Evolutionary conservation across 495 filamentous ascomycete species (phyloP), one percentile per base, ranked within the genome.

Genomic region (Darksidea phi): DNA sequence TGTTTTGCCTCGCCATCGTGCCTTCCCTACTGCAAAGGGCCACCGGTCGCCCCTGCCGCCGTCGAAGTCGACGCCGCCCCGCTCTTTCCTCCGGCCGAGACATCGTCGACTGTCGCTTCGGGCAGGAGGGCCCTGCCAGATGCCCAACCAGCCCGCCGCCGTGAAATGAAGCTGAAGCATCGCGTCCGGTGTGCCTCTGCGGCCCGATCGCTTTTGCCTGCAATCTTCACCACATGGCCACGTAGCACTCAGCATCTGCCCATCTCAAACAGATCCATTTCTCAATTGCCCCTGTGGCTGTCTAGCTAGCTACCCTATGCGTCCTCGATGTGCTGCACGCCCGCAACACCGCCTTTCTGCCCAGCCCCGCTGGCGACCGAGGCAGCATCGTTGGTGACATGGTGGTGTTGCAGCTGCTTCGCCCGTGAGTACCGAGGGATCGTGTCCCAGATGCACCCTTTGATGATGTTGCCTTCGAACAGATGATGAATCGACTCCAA

Each of bases 391-490:
- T 66, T 53, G 18, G 63, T 66, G 20, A 47, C 46, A 50, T 61
- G 63, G 53, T 66, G 63, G 52, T 66, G 18, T 52, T 67, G 52
- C 43, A 67, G 64, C 58, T 58, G 18, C 64, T 58, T 62, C 11
- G 64, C 64, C 58, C 64, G 34, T 5, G 64, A 57, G 23, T 59
- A 48, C 26, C 64, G 57, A 6, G 67, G 63, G 21, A 69, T 57
- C 20, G 50, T 67, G 49, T 69, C 67, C 45, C 34, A 28, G 37
- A 61, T 53, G 50, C 54, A 59, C 10, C 67, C 63, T 28, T 57
- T 59, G 50, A 69, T 57, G 56, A 69, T 67, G 18, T 57, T 26
- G 46, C 59, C 67, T 47, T 69, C 63, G 41, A 69, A 69, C 17
- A 69, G 59, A 53, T 67, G 24, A 43, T 67, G 58, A 6, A 69